Evolutionary conservation across 2,329 filamentous ascomycete genomes (phyloP).

Genomic region (Parascedosporium putredinis): DNA sequence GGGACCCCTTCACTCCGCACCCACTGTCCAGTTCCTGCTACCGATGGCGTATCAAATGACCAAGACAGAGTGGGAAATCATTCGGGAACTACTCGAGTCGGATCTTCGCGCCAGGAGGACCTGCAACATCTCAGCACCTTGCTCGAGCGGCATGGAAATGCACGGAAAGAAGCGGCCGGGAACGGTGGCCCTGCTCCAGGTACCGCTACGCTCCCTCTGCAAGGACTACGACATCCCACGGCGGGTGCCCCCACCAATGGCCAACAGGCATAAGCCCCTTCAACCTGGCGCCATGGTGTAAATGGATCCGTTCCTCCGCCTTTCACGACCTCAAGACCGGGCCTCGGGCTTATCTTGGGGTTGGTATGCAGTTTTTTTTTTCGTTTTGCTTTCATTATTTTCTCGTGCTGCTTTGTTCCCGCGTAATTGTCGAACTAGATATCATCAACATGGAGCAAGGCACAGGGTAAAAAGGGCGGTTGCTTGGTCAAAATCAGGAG

Average conservation of each 20-base stretch:
- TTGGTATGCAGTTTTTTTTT: background rate
- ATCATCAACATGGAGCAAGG: background rate
- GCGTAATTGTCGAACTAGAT: background rate
- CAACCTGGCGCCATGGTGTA: too few species aligned
- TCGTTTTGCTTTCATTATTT: background rate
- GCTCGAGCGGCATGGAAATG: conserved; percentile 29
- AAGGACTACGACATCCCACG: background rate
- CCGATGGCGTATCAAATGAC: conserved; percentile 59
- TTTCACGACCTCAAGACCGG: too few species aligned
- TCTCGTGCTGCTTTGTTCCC: background rate
- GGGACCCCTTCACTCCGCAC: conserved; percentile 49
- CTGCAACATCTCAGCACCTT: conserved; percentile 44
- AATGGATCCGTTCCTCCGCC: too few species aligned
- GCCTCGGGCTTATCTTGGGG: too few species aligned
- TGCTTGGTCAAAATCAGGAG: background rate
- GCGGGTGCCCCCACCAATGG: background rate
- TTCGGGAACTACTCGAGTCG: conserved; percentile 56
- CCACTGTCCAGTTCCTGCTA: conserved; percentile 59
- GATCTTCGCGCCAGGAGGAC: conserved; percentile 58
- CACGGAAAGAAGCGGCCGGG: background rate
- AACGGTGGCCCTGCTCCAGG: background rate
- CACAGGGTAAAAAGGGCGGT: background rate
- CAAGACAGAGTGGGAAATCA: conserved; percentile 62
- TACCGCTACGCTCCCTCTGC: background rate
- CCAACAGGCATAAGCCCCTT: background rate